Percentiles rank a stretch among this genome's conserved stretches.
These are phyloP conservation scores for Pythium monospermum DNA, from an alignment of 352 stramenopile species.

Conservation along the genomic window DNA sequence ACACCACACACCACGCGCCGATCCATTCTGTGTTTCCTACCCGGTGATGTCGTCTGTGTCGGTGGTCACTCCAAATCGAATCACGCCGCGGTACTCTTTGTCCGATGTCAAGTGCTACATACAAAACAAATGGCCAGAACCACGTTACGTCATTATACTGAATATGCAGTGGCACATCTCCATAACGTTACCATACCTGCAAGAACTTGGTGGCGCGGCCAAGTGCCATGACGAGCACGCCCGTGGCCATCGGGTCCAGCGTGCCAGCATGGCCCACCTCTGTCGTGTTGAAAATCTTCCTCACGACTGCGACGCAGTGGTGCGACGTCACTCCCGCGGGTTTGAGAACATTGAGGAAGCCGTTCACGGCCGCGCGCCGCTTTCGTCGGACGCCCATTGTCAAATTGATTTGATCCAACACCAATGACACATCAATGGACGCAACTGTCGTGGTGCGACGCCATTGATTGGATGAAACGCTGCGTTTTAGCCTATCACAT, in stretches of 20 bases:
- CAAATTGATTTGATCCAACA: background rate
- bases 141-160: background rate
- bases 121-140: too few relatives aligned
- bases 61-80: conserved; percentile 78
- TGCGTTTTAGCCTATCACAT: conserved; percentile 17
- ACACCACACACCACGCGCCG: too few relatives aligned
- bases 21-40: conserved; percentile 23
- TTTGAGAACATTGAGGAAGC: conserved; percentile 84
- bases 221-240: conserved; percentile 76
- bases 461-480: conserved; percentile 14
- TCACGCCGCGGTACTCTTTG: conserved; percentile 72
- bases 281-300: conserved; percentile 65
- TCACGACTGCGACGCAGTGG: conserved; percentile 60
- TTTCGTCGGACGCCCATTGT: conserved; percentile 21
- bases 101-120: conserved; percentile 52
- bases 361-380: conserved; percentile 27
- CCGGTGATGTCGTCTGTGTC: conserved; percentile 80
- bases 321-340: conserved; percentile 72
- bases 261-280: conserved; percentile 80
- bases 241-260: conserved; percentile 86
- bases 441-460: background rate
- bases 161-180: background rate
- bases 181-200: conserved; percentile 24
- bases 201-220: conserved; percentile 82
- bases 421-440: background rate